Base-by-base conservation (phyloP, 2,329 filamentous ascomycete genomes). In the Podosphaera xanthii region DNA sequence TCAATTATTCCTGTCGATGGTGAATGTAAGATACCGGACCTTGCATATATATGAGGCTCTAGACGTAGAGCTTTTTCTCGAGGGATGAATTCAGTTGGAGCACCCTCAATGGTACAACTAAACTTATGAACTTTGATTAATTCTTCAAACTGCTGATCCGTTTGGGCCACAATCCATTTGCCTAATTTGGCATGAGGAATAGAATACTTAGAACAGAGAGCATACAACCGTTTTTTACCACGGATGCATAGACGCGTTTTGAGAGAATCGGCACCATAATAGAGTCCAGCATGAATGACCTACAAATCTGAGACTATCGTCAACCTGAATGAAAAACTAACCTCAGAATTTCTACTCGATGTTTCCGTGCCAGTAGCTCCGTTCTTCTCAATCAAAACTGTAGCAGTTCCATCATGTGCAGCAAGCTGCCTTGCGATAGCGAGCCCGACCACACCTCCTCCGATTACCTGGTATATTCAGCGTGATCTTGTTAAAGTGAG, bases 121-220 rank as follows among this genome's bases (percentile, higher is more conserved):
- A 77, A 72, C 8, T 67, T 68, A 62, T 77, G 72, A 30, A 84
- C 70, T 30, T 67, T 69, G 64, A 82, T 71, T 1, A 78, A 79
- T 52, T 67, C 66, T 58, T 67, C 64, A 57, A 60, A 64, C 62
- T 97, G 87, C 54, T 72, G 73, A 1, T 76, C 75, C 58, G 82
- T 84, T 73, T 97, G 92, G 0, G 91, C 91, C 1, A 97, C 86
- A 66, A 97, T 86, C 90, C 91, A 96, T 74, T 96, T 97, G 61
- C 89, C 89, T 33, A 82, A 86, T 68, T 84, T 84, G 59, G 76
- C 76, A 71, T 92, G 79, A 0, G 81, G 80, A 57, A 98, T 84
- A 60, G 71, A 71, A 66, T 86, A 74, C 60, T 73, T 73, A 4
- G 73, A 71, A 73, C 91, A 96, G 49, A 94, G 79, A 3, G 75